phyloP scores from a whole-genome alignment of 495 filamentous ascomycete species.

The Pseudomonodictys pantanalensis region DNA sequence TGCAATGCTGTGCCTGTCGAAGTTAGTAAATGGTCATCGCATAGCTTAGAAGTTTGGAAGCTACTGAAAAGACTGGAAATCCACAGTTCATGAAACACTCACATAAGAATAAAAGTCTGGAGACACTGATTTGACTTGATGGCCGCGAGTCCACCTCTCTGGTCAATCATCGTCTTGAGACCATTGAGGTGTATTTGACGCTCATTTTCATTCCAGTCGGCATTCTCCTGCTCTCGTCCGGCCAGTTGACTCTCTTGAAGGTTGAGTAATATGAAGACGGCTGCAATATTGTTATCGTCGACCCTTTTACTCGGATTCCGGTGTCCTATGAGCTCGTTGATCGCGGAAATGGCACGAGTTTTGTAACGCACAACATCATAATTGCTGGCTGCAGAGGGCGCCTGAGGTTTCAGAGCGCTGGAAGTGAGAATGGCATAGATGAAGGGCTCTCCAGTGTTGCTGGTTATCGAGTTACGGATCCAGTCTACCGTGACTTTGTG shows the following conservation, averaged over 20 bases:
- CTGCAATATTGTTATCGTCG: conserved; percentile 35
- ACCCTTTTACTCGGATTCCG: conserved; percentile 21
- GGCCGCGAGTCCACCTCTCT: conserved; percentile 32
- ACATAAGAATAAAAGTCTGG: conserved; percentile 36
- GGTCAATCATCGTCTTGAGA: conserved; percentile 34
- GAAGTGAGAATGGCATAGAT: conserved; percentile 29
- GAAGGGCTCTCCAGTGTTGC: conserved; percentile 26
- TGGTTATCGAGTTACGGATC: conserved; percentile 23
- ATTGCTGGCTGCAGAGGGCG: conserved; percentile 6
- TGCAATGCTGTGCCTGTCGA: conserved; percentile 27
- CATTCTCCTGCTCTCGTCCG: conserved; percentile 1
- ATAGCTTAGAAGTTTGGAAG: neutral
- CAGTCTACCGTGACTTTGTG: conserved; percentile 21
- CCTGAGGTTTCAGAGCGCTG: conserved; percentile 31
- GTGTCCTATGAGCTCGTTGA: conserved; percentile 30
- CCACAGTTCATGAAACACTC: neutral
- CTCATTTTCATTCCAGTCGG: conserved; percentile 15
- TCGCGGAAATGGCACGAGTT: conserved; percentile 25
- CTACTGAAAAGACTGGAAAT: neutral
- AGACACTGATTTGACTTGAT: conserved; percentile 32
- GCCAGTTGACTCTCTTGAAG: conserved; percentile 34
- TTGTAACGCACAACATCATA: conserved; percentile 28
- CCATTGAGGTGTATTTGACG: conserved; percentile 33
- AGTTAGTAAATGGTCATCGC: neutral
- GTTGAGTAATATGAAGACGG: conserved; percentile 35